Percentiles rank a stretch among this genome's conserved stretches.
phyloP scores from a whole-genome alignment of 495 filamentous ascomycete genomes.

The Annulohypoxylon bovei region DNA sequence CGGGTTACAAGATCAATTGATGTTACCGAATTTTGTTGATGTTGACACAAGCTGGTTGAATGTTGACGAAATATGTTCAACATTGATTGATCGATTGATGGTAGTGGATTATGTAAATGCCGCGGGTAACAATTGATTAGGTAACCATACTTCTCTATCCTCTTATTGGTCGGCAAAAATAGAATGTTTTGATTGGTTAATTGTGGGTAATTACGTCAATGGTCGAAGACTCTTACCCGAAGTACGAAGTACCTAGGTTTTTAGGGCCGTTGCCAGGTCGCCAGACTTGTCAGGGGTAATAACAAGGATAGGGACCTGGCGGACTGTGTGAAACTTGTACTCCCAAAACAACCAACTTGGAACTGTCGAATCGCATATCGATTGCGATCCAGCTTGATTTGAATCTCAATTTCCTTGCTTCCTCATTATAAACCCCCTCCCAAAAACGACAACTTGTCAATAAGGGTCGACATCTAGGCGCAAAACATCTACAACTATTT shows the following conservation, averaged over 20 bases:
- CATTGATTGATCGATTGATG: neutral
- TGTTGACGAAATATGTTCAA: neutral
- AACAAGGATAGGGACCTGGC: slow-evolving; percentile 25
- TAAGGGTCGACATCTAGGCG: neutral
- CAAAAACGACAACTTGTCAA: neutral
- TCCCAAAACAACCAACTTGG: slow-evolving; percentile 34
- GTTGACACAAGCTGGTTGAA: neutral
- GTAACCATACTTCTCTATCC: neutral
- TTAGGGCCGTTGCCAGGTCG: slow-evolving; percentile 36
- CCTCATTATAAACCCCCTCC: neutral
- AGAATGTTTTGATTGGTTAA: slow-evolving; percentile 20
- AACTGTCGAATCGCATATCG: slow-evolving; percentile 32
- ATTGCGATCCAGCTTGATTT: slow-evolving; percentile 15
- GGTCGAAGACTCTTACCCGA: neutral
- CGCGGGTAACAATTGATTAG: neutral
- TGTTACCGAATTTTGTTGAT: slow-evolving; percentile 7
- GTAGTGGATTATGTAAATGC: too few relatives aligned
- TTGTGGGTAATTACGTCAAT: slow-evolving; percentile 20
- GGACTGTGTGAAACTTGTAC: slow-evolving; percentile 17
- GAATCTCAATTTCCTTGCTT: neutral
- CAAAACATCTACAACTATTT: neutral
- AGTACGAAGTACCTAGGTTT: slow-evolving; percentile 1
- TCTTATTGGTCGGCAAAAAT: neutral
- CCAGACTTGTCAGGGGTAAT: slow-evolving; percentile 24
- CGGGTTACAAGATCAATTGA: neutral